phyloP scores from a whole-genome alignment of 2,329 filamentous ascomycete genomes.

The Fusarium burgessii region DNA sequence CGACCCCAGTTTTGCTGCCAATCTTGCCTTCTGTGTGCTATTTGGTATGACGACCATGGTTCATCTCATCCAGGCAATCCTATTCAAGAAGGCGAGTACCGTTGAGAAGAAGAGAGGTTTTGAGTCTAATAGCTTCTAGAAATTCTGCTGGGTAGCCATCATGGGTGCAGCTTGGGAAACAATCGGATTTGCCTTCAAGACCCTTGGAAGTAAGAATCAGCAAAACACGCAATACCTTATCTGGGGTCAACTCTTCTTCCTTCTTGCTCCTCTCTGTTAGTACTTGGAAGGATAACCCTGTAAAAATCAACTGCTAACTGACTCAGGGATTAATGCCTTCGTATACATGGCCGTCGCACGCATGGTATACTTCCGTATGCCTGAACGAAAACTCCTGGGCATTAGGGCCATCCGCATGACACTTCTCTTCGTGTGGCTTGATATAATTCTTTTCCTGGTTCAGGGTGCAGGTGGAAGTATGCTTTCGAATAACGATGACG shows the following conservation, averaged over 20 bases:
- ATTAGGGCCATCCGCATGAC: conserved; percentile 55
- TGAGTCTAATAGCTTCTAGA: conserved; percentile 31
- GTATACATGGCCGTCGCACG: conserved; percentile 59
- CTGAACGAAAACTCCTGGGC: conserved; percentile 52
- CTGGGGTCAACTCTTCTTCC: conserved; percentile 52
- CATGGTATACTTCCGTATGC: conserved; percentile 54
- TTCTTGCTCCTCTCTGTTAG: conserved; percentile 57
- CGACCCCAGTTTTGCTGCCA: conserved; percentile 51
- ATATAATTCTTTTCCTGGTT: conserved; percentile 61
- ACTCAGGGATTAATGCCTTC: conserved; percentile 57
- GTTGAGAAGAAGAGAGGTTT: no score
- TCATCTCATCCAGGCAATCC: conserved; percentile 47
- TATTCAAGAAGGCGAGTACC: conserved; percentile 48
- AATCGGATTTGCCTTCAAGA: conserved; percentile 53
- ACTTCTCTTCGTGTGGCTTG: conserved; percentile 60
- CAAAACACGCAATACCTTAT: conserved; percentile 51
- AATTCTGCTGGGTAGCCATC: conserved; percentile 55
- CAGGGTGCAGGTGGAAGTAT: conserved; percentile 57
- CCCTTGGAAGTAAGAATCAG: conserved; percentile 54
- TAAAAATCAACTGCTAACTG: background rate
- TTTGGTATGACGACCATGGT: conserved; percentile 47
- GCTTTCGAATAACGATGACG: conserved; percentile 46
- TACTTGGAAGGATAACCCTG: background rate
- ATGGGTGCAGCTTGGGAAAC: conserved; percentile 57
- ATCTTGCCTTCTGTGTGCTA: conserved; percentile 49